These are phyloP conservation scores for Neocatenulostroma microsporum DNA, from an alignment of 2,329 filamentous ascomycete genomes.

Conservation along the genomic window DNA sequence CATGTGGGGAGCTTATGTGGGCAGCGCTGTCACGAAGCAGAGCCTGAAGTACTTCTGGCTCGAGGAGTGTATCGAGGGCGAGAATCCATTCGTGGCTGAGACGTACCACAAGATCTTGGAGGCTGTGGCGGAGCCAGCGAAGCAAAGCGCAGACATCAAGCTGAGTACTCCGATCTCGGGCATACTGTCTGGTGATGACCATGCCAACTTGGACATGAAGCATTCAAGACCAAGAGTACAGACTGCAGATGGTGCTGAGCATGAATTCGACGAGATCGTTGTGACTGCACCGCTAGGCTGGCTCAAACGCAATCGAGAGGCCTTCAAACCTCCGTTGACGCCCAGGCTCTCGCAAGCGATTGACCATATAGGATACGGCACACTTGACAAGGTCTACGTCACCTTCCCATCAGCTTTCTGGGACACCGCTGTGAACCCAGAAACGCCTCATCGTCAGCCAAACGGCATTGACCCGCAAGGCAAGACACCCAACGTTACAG, in stretches of 20 bases:
- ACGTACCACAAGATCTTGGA: conserved; percentile 55
- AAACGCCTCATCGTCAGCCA: neutral
- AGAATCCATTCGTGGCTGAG: conserved; percentile 55
- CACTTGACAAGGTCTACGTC: conserved; percentile 58
- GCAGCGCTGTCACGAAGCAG: conserved; percentile 55
- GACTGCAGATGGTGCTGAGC: conserved; percentile 30
- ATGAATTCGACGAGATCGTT: conserved; percentile 60
- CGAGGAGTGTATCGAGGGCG: conserved; percentile 68
- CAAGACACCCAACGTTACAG: conserved; percentile 31
- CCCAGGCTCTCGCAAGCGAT: conserved; percentile 53
- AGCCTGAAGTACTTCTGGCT: conserved; percentile 71
- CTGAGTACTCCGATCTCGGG: conserved; percentile 42
- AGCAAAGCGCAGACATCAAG: conserved; percentile 49
- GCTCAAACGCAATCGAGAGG: conserved; percentile 51
- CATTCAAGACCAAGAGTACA: neutral
- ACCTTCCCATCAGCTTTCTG: conserved; percentile 72
- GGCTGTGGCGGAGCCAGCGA: conserved; percentile 50
- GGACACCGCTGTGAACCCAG: conserved; percentile 33
- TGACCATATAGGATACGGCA: conserved; percentile 58
- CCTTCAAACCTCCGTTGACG: conserved; percentile 56
- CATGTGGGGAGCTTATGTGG: conserved; percentile 65
- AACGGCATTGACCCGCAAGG: conserved; percentile 5
- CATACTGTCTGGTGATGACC: conserved; percentile 24
- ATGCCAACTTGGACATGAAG: conserved; percentile 3
- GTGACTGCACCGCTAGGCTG: conserved; percentile 62